Evolutionary conservation across 2,329 filamentous ascomycete species (phyloP), one percentile per base, ranked within the genome.

Genomic region (Clonostachys rosea): DNA sequence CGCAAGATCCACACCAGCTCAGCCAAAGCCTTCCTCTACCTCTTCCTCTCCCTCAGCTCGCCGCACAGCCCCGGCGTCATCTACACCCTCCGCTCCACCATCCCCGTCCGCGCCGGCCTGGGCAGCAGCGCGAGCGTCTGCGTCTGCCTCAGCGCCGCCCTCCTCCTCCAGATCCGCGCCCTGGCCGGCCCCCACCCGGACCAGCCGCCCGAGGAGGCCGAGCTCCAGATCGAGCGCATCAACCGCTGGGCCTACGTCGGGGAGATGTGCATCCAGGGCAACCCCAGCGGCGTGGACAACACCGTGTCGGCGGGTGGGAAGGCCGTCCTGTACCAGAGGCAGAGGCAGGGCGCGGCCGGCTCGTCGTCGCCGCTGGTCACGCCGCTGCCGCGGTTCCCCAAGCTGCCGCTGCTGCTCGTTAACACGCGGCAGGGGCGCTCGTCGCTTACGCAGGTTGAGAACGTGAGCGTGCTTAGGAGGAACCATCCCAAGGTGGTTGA

Each of bases 241-340:
- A 99, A 99, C 66, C 81, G 88, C 51, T 99, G 95, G 94, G 91
- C 94, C 0, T 97, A 96, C 66, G 94, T 99, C 1, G 87, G 87
- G 20, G 94, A 99, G 66, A 87, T 97, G 83, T 94, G 91, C 68
- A 96, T 97, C 52, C 94, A 99, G 62, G 94, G 92, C 36, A 97
- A 95, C 60, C 94, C 94, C 1, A 96, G 90, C 1, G 94, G 94
- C 0, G 90, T 99, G 40, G 94, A 99, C 69, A 99, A 99, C 66
- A 99, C 94, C 4, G 92, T 99, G 30, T 79, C 92, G 13, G 88
- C 91, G 12, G 89, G 94, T 58, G 94, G 94, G 48, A 96, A 96
- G 69, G 94, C 91, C 0, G 91, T 99, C 2, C 75, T 97, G 4
- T 99, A 95, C 70, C 86, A 91, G 59, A 80, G 91, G 45, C 24